Conservation (phyloP, 2,329 filamentous ascomycete species). For the Sclerotinia trifoliorum region DNA sequence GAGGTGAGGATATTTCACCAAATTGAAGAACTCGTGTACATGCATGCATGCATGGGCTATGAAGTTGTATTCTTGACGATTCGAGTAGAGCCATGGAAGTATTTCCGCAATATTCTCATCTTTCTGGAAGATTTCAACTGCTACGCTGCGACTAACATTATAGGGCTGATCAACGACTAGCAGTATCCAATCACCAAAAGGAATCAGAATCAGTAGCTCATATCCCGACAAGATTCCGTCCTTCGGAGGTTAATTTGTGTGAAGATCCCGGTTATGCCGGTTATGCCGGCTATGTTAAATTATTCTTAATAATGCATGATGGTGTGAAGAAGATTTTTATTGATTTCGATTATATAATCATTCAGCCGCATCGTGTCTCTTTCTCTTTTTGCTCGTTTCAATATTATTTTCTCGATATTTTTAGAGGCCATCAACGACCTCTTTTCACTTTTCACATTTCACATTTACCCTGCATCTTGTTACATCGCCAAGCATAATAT, state of each 20-base stretch:
- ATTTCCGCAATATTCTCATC: not conserved
- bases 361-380: not conserved
- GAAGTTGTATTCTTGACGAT: no score
- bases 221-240: slow-evolving; percentile 10
- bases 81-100: not conserved
- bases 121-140: not conserved
- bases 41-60: no score
- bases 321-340: not conserved
- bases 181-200: slow-evolving; percentile 7
- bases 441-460: no score
- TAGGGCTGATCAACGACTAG: slow-evolving; percentile 12
- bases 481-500: not conserved
- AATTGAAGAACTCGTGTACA: no score
- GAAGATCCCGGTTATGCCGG: not conserved
- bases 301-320: slow-evolving; percentile 9
- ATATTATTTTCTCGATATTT: not conserved
- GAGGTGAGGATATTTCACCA: no score
- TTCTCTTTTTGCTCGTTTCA: not conserved
- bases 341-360: not conserved
- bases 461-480: slow-evolving; percentile 7
- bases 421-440: not conserved
- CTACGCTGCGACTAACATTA: not conserved
- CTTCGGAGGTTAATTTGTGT: not conserved
- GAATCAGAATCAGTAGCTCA: not conserved
- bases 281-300: not conserved